Evolutionary conservation across 2,329 filamentous ascomycete species (phyloP).

Genomic region (Botryosphaeria dothidea): DNA sequence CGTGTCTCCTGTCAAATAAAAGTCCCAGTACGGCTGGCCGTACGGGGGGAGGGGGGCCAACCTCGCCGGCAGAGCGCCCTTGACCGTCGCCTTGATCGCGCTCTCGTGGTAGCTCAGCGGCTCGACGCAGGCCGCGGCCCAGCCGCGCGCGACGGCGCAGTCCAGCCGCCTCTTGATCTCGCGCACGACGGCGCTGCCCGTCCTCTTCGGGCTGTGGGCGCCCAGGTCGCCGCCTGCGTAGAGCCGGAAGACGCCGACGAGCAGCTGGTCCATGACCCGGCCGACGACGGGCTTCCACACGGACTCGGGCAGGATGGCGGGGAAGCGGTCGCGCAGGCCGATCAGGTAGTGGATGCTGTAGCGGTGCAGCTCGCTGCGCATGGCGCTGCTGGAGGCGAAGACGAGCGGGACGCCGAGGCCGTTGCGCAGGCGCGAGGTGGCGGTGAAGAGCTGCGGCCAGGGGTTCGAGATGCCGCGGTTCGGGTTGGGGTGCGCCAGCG

Average conservation of each 20-base stretch:
- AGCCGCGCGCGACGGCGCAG: not conserved
- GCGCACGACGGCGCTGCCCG: not conserved
- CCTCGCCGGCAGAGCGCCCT: not conserved
- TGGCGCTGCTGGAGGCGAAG: not conserved
- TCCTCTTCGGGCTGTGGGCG: not conserved
- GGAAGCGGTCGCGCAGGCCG: constrained; percentile 22
- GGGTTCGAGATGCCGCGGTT: not conserved
- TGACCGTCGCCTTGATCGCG: not conserved
- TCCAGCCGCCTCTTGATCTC: not conserved
- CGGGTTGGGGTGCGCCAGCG: not conserved
- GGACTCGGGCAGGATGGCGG: not conserved
- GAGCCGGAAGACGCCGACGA: not conserved
- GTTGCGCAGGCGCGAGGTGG: not conserved
- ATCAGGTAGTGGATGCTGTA: constrained; percentile 16
- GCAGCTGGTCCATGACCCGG: not conserved
- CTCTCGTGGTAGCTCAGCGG: not conserved
- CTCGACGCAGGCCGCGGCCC: not conserved
- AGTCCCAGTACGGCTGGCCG: not conserved
- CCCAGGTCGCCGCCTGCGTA: not conserved
- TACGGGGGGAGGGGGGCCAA: not conserved
- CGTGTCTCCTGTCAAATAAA: no score
- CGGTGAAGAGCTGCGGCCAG: not conserved
- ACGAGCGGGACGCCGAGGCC: not conserved
- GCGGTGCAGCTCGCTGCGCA: not conserved
- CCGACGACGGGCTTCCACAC: not conserved